Evolutionary conservation across 148 eudicot species (phyloP), one percentile per base, ranked within the genome.

Genomic region (Chenopodium berlandieri): DNA sequence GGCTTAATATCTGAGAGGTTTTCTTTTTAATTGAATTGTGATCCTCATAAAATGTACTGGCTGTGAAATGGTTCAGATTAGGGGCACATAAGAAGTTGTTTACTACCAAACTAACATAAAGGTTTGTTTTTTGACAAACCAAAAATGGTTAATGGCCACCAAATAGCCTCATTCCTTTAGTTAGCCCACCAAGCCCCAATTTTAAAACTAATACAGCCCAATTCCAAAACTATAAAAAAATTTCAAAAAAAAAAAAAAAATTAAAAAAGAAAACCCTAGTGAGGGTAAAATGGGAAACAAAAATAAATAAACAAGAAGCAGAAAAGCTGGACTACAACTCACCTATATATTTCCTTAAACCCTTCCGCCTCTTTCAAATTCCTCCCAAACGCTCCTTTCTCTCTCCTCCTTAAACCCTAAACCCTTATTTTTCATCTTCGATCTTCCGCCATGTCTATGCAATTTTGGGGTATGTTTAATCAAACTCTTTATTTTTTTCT

Each of bases 391-490:
- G 16, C 27, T 69, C 11, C 13, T 16, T 37, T 32, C 34, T 72
- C 80, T 71, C 75, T 80, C 84, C 86, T 84, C 86, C 75, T 48
- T 50, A 82, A 85, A 71, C 81, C 86, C 83, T 75, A 75, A 78
- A 68, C 54, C 78, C 82, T n/a, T 73, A 30, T 0, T 10, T 58
- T 20, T 50, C 62, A 2, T 27, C 66, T 50, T 54, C 47, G 23
- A 8, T 9, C 34, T 60, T 56, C 78, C 62, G 62, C 62, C 25
- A 71, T 86, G 52, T 70, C 82, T 4, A 90, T 91, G 93, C 84
- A 85, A 84, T 91, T 91, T 48, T 91, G 93, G 93, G 93, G 93
- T 89, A 80, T 32, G 56, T 9, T 47, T 66, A 60, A 62, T 16
- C 16, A 4, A 4, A 23, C 65, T 17, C 48, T 30, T 25, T 11